phyloP scores from a whole-genome alignment of 2,329 filamentous ascomycete species.

The Ambrosiella cleistominuta region DNA sequence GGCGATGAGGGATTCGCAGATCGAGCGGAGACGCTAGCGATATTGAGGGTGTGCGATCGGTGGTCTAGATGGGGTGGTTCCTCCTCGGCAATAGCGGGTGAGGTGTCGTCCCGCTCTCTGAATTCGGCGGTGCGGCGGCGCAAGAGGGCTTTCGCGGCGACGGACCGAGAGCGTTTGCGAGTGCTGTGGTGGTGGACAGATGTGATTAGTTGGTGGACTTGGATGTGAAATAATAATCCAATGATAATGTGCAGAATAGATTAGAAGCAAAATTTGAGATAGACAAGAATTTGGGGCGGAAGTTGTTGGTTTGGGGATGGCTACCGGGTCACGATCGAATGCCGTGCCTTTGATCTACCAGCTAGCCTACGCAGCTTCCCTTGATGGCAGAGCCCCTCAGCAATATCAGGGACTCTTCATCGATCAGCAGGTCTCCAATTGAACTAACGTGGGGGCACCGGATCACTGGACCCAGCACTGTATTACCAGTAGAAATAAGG shows the following conservation, averaged over 20 bases:
- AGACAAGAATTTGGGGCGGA: background rate
- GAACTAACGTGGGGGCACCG: background rate
- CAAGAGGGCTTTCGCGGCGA: slow-evolving; percentile 9
- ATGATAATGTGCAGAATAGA: background rate
- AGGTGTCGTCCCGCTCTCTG: slow-evolving; percentile 5
- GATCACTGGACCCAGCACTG: no score
- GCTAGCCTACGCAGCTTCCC: no score
- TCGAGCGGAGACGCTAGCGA: slow-evolving; percentile 3
- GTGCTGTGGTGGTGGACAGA: background rate
- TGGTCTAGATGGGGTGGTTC: slow-evolving; percentile 3
- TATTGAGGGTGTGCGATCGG: slow-evolving; percentile 5
- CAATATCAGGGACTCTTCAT: background rate
- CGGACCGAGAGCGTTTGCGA: slow-evolving; percentile 12
- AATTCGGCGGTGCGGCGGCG: slow-evolving; percentile 7
- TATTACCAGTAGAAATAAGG: no score
- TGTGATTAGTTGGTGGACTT: background rate
- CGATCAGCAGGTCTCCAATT: background rate
- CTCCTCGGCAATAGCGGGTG: slow-evolving; percentile 5
- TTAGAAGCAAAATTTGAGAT: background rate
- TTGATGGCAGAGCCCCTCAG: background rate
- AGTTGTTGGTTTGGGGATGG: no score
- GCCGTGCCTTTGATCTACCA: no score
- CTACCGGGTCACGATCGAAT: no score
- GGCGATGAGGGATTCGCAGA: slow-evolving; percentile 1
- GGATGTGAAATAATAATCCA: background rate